Evolutionary conservation across 306 rosid species (phyloP).

Genomic region (barrel medic (Medicago truncatula)): DNA sequence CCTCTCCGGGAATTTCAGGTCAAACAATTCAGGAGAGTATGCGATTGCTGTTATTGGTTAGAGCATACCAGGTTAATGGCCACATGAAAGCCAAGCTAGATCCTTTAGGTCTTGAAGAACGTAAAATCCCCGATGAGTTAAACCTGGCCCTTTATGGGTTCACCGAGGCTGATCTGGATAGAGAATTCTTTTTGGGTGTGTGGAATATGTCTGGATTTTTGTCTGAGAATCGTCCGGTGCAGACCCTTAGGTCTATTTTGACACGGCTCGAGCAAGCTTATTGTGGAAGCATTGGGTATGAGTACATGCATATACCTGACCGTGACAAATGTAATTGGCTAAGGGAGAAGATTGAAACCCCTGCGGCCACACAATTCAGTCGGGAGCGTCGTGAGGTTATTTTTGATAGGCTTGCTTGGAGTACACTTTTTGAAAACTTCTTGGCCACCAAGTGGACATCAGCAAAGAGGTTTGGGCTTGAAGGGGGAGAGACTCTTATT

Average conservation of each 20-base stretch:
- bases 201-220: conserved; percentile 92
- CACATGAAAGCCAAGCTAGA: conserved; percentile 92
- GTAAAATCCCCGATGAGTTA: conserved; percentile 68
- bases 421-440: conserved; percentile 93
- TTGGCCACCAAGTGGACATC: conserved; percentile 94
- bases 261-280: conserved; percentile 92
- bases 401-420: conserved; percentile 92
- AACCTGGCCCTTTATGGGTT: conserved; percentile 84
- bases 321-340: conserved; percentile 87
- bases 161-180: conserved; percentile 85
- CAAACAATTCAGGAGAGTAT: conserved; percentile 97
- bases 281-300: conserved; percentile 88
- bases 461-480: conserved; percentile 94
- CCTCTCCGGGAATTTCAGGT: conserved; percentile 86
- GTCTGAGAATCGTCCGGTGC: conserved; percentile 86
- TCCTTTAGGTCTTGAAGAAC: conserved; percentile 74
- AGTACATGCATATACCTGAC: conserved; percentile 93
- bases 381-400: conserved; percentile 82
- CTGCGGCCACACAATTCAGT: conserved; percentile 63
- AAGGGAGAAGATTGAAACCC: conserved; percentile 90
- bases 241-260: conserved; percentile 84
- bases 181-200: conserved; percentile 90
- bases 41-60: conserved; percentile 76
- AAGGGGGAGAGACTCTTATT: conserved; percentile 89
- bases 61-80: conserved; percentile 93